A percentile compares a stretch with the other conserved stretches of the same genome.
Evolutionary conservation across 169 alveolate species (phyloP).

Genomic region (Amoebophrya sp.): DNA sequence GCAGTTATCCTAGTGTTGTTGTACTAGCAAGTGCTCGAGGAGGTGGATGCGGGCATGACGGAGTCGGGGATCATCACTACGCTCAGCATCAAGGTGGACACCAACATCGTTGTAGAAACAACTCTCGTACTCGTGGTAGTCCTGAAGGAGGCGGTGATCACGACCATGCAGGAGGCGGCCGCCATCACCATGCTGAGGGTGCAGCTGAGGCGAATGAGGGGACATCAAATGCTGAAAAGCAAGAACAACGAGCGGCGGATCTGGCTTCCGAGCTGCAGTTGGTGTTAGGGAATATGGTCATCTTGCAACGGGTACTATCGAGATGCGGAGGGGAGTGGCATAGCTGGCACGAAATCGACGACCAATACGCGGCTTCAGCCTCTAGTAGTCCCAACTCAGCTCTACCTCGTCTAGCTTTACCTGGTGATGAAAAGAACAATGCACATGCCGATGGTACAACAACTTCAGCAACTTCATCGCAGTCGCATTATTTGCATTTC

Average conservation of each 20-base stretch:
- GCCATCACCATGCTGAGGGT: background rate
- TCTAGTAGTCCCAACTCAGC: too few species aligned
- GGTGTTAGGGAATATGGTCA: background rate
- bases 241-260: background rate
- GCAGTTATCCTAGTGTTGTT: too few species aligned
- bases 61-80: too few species aligned
- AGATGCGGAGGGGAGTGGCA: slow-evolving; percentile 34
- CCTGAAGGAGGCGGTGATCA: background rate
- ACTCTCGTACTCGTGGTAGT: background rate
- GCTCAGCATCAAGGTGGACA: too few species aligned
- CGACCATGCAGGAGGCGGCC: background rate
- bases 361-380: background rate
- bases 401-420: too few species aligned
- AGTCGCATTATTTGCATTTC: too few species aligned
- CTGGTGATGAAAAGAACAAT: too few species aligned
- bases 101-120: background rate
- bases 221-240: background rate
- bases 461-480: too few species aligned
- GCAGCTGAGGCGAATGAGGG: background rate
- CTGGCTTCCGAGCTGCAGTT: background rate
- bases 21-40: too few species aligned
- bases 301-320: background rate
- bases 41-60: too few species aligned
- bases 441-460: too few species aligned
- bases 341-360: slow-evolving; percentile 39